Evolutionary conservation across 2,329 filamentous ascomycete species (phyloP).

Genomic region (Fusarium multiceps): DNA sequence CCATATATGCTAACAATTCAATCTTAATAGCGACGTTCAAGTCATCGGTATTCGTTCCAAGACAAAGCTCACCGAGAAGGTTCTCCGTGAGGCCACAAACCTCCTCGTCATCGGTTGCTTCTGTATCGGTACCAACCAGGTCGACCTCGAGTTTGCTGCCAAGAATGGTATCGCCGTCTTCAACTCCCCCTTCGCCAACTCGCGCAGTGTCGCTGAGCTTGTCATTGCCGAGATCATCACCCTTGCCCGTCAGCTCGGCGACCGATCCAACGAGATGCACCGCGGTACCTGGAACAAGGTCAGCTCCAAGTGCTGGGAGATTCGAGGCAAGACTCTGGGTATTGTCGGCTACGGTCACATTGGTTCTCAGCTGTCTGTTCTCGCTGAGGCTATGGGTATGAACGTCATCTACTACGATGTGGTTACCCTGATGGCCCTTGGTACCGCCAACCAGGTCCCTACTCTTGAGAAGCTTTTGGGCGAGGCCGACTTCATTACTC

Average conservation of each 20-base stretch:
- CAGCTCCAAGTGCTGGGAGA: conserved; percentile 96
- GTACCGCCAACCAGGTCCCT: conserved; percentile 85
- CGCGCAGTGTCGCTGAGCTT: conserved; percentile 93
- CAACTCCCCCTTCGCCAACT: conserved; percentile 99
- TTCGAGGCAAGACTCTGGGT: conserved; percentile 94
- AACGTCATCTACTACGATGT: conserved; percentile 97
- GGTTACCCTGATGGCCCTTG: conserved; percentile 92
- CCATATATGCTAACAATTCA: conserved; percentile 33
- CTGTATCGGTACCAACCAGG: conserved; percentile 98
- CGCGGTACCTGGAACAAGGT: conserved; percentile 98
- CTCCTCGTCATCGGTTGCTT: conserved; percentile 97
- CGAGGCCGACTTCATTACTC: conserved; percentile 89
- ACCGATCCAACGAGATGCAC: conserved; percentile 95
- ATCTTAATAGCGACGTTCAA: conserved; percentile 79
- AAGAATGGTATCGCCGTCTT: conserved; percentile 93
- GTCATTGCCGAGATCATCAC: conserved; percentile 94
- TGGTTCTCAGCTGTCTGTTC: conserved; percentile 91
- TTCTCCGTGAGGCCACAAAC: conserved; percentile 90
- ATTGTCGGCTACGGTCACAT: conserved; percentile 99
- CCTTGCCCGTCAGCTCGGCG: conserved; percentile 90
- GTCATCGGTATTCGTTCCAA: conserved; percentile 99
- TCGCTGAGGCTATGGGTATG: conserved; percentile 99
- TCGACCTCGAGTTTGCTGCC: conserved; percentile 86
- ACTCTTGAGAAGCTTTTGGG: conserved; percentile 80
- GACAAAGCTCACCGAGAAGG: conserved; percentile 88